Percentiles rank a stretch among this genome's conserved stretches.
Conservation (phyloP, 2,329 filamentous ascomycete species). For the Blastomyces parvus region DNA sequence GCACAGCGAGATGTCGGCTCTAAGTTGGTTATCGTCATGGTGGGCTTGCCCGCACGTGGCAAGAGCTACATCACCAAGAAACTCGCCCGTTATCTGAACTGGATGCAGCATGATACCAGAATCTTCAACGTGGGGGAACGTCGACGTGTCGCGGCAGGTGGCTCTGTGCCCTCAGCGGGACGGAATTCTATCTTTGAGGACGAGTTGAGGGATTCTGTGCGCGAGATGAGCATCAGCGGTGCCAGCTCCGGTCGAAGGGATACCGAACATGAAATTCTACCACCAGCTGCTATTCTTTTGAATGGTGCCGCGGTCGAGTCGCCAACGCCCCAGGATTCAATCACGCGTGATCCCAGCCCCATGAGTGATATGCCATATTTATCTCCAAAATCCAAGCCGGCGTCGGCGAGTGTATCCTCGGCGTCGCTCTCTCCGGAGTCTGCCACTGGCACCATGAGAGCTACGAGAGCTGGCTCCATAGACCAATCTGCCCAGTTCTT, state of each 20-base stretch:
- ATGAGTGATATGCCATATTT: conserved; percentile 9
- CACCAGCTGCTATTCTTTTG: conserved; percentile 48
- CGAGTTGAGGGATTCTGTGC: conserved; percentile 36
- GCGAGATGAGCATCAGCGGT: conserved; percentile 34
- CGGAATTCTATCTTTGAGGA: conserved; percentile 27
- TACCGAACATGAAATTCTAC: conserved; percentile 28
- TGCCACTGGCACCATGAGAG: not conserved
- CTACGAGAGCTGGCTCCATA: conserved; percentile 44
- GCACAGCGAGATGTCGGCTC: conserved; percentile 87
- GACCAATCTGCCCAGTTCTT: conserved; percentile 93
- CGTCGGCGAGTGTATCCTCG: not conserved
- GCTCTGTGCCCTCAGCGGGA: conserved; percentile 14
- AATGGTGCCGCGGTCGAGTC: conserved; percentile 44
- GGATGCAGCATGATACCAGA: conserved; percentile 89
- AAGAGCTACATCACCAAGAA: conserved; percentile 99
- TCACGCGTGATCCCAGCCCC: conserved; percentile 10
- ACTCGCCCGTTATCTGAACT: conserved; percentile 85
- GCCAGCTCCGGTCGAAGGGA: conserved; percentile 21
- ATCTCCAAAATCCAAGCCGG: not conserved
- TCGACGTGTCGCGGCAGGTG: conserved; percentile 63
- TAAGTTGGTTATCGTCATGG: conserved; percentile 97
- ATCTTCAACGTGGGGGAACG: conserved; percentile 98
- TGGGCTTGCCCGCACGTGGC: conserved; percentile 84
- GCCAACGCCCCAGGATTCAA: conserved; percentile 11
- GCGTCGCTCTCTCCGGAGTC: conserved; percentile 9